Evolutionary conservation across 2,329 filamentous ascomycete species (phyloP).

Genomic region (Paracoccidioides brasiliensis): DNA sequence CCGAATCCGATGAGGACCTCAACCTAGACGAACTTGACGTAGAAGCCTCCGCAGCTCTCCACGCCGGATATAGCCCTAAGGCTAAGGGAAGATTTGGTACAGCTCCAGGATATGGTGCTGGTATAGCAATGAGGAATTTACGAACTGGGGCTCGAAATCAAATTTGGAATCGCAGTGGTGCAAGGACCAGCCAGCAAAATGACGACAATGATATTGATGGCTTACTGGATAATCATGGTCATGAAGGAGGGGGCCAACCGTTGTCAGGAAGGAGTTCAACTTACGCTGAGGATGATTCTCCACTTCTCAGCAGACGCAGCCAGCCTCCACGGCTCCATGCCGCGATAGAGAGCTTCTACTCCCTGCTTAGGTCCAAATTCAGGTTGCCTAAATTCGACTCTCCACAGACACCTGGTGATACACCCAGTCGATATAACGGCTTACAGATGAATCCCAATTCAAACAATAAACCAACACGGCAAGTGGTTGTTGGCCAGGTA

Average conservation of each 20-base stretch:
- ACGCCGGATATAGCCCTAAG: constrained; percentile 12
- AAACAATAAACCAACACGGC: constrained; percentile 46
- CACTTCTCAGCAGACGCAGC: constrained; percentile 47
- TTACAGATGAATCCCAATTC: constrained; percentile 20
- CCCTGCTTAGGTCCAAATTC: constrained; percentile 41
- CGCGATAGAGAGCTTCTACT: constrained; percentile 27
- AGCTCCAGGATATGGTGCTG: constrained; percentile 21
- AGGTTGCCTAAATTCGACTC: constrained; percentile 56
- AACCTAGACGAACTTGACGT: constrained; percentile 36
- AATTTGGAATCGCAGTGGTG: constrained; percentile 23
- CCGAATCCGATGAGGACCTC: constrained; percentile 29
- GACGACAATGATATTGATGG: constrained; percentile 54
- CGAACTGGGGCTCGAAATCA: constrained; percentile 36
- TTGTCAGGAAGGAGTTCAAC: constrained; percentile 48
- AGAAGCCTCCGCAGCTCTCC: constrained; percentile 15
- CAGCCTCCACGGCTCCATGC: constrained; percentile 19
- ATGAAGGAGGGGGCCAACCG: constrained; percentile 41
- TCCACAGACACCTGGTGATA: background rate
- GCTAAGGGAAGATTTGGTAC: constrained; percentile 9
- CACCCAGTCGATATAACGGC: constrained; percentile 13
- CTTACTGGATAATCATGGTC: constrained; percentile 51
- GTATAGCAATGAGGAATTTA: constrained; percentile 37
- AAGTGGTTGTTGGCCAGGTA: constrained; percentile 59
- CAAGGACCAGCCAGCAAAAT: constrained; percentile 23
- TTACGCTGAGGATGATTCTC: constrained; percentile 56